Evolutionary conservation across 2,329 filamentous ascomycete genomes (phyloP).

Genomic region (Fusarium tjaetaba): DNA sequence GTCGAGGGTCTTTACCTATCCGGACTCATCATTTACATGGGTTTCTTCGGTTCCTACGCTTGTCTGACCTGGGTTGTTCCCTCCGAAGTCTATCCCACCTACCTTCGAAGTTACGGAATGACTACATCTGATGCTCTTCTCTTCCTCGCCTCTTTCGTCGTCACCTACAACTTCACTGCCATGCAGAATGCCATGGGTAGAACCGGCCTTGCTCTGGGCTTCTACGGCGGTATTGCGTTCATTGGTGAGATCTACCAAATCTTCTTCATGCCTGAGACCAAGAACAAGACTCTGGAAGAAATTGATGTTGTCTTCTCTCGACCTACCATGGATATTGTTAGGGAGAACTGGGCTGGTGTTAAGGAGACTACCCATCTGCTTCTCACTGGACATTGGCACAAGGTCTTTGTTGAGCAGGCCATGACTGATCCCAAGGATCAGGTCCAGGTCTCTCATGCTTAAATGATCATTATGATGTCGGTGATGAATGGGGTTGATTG

Average conservation of each 20-base stretch:
- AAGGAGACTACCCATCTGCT: slow-evolving; percentile 46
- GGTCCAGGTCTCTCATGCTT: slow-evolving; percentile 11
- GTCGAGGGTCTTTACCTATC: slow-evolving; percentile 71
- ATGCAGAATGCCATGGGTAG: slow-evolving; percentile 75
- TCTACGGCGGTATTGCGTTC: slow-evolving; percentile 78
- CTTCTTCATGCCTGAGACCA: slow-evolving; percentile 80
- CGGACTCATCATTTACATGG: slow-evolving; percentile 74
- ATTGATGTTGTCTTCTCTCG: slow-evolving; percentile 74
- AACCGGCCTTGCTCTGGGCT: slow-evolving; percentile 74
- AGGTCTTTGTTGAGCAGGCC: slow-evolving; percentile 41
- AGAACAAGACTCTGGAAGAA: slow-evolving; percentile 74
- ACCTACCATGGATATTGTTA: slow-evolving; percentile 70
- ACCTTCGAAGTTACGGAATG: slow-evolving; percentile 79
- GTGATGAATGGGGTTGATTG: background rate
- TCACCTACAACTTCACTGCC: slow-evolving; percentile 78
- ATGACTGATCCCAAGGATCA: slow-evolving; percentile 23
- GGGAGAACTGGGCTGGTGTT: slow-evolving; percentile 60
- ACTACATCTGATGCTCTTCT: slow-evolving; percentile 73
- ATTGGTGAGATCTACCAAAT: slow-evolving; percentile 78
- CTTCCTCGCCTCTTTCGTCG: slow-evolving; percentile 77
- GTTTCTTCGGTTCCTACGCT: slow-evolving; percentile 74
- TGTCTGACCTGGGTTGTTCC: slow-evolving; percentile 74
- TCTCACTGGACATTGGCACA: slow-evolving; percentile 31
- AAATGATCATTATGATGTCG: background rate
- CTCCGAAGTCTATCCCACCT: slow-evolving; percentile 77